phyloP scores from a whole-genome alignment of 208 protist genomes.

The Acanthamoeba castellanii region DNA sequence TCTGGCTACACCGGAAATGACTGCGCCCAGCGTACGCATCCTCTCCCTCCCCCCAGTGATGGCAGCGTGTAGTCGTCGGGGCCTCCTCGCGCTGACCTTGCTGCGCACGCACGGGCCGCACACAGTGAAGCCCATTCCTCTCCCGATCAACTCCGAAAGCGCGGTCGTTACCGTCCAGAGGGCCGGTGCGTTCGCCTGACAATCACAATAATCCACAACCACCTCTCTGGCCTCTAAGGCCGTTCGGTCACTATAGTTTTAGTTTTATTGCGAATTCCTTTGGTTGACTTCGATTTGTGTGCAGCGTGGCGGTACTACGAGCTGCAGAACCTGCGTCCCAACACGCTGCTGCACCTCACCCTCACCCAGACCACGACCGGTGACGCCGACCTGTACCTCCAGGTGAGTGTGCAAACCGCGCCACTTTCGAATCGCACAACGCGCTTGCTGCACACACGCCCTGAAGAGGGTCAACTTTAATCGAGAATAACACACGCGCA shows the following conservation, averaged over 20 bases:
- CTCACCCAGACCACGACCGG: conserved; percentile 1
- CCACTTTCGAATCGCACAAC: too few species aligned
- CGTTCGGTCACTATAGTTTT: too few species aligned
- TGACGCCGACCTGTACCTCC: conserved; percentile 34
- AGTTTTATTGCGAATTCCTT: too few species aligned
- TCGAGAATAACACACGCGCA: neutral
- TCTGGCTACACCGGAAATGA: neutral
- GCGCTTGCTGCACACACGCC: too few species aligned
- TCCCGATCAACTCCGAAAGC: neutral
- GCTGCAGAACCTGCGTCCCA: neutral
- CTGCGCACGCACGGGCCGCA: neutral
- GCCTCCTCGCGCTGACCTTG: neutral
- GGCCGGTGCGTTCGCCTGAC: neutral
- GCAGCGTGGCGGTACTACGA: conserved; percentile 2
- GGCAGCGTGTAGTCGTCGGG: too few species aligned
- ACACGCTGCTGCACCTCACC: neutral
- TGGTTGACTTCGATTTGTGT: too few species aligned
- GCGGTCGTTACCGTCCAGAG: neutral
- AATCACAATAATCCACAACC: neutral
- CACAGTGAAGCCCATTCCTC: neutral
- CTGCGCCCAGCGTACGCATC: neutral
- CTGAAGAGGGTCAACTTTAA: too few species aligned
- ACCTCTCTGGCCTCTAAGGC: neutral
- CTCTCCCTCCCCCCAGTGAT: neutral
- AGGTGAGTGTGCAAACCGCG: neutral